phyloP scores from a whole-genome alignment of 2,329 filamentous ascomycete genomes.

The Aspergillus cejpii region DNA sequence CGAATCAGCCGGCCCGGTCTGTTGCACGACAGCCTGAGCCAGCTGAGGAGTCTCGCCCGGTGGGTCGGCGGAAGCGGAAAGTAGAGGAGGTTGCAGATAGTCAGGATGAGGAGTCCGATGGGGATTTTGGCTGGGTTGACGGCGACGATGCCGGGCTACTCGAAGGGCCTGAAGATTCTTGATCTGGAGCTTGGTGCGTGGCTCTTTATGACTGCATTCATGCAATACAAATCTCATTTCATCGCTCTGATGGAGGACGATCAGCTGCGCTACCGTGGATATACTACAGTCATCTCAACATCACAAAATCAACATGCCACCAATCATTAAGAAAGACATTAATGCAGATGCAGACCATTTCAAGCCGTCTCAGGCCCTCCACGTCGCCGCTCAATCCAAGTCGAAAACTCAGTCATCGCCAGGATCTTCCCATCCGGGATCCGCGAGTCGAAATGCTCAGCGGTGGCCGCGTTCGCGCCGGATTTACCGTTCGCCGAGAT shows the following conservation, averaged over 20 bases:
- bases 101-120: conserved; percentile 39
- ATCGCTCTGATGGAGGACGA: neutral
- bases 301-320: neutral
- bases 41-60: conserved; percentile 6
- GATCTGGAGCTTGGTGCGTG: too few relatives aligned
- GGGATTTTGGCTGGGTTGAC: conserved; percentile 27
- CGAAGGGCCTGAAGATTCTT: conserved; percentile 1
- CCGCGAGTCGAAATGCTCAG: neutral
- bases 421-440: conserved; percentile 19
- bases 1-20: conserved; percentile 3
- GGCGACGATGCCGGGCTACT: conserved; percentile 14
- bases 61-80: conserved; percentile 37
- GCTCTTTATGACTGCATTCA: too few relatives aligned
- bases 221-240: too few relatives aligned
- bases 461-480: neutral
- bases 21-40: conserved; percentile 8
- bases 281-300: neutral
- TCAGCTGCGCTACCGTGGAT: neutral
- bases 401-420: conserved; percentile 20
- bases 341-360: neutral
- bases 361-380: neutral
- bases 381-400: conserved; percentile 15
- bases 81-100: conserved; percentile 41
- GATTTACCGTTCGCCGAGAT: neutral
- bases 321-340: neutral